These are phyloP conservation scores for Aspergillus biplanus DNA, from an alignment of 495 filamentous ascomycete species.

Conservation along the genomic window DNA sequence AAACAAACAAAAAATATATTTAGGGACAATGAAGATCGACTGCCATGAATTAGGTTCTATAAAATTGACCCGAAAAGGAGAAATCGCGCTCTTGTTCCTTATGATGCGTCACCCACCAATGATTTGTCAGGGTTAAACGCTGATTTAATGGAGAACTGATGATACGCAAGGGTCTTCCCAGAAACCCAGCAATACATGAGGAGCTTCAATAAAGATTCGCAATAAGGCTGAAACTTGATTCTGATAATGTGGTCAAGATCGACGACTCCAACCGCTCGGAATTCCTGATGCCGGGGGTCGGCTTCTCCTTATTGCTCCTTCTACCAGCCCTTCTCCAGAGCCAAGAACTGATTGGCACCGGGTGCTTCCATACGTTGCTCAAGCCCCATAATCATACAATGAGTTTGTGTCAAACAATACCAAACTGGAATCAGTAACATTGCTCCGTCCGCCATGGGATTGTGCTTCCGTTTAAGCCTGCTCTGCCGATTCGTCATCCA, in stretches of 20 bases:
- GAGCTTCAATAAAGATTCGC: background rate
- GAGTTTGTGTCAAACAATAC: background rate
- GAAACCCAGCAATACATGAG: background rate
- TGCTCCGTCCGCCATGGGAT: background rate
- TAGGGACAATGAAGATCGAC: background rate
- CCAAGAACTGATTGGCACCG: constrained; percentile 16
- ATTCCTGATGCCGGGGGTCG: background rate
- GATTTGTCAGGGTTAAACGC: background rate
- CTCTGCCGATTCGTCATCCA: constrained; percentile 16
- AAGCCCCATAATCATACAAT: constrained; percentile 1
- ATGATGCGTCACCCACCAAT: constrained; percentile 1
- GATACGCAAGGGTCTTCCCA: background rate
- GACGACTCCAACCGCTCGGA: background rate
- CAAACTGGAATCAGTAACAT: background rate
- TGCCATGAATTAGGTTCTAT: background rate
- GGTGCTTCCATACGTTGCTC: constrained; percentile 14
- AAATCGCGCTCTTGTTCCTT: background rate
- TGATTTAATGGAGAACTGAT: background rate
- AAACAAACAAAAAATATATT: background rate
- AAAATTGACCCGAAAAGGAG: background rate
- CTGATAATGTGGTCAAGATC: background rate
- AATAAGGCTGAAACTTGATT: constrained; percentile 6
- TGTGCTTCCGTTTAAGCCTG: constrained; percentile 11
- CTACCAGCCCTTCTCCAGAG: background rate
- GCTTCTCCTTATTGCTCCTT: constrained; percentile 8